phyloP scores from a whole-genome alignment of 129 eudicot genomes.

The Flaveria sonorensis region DNA sequence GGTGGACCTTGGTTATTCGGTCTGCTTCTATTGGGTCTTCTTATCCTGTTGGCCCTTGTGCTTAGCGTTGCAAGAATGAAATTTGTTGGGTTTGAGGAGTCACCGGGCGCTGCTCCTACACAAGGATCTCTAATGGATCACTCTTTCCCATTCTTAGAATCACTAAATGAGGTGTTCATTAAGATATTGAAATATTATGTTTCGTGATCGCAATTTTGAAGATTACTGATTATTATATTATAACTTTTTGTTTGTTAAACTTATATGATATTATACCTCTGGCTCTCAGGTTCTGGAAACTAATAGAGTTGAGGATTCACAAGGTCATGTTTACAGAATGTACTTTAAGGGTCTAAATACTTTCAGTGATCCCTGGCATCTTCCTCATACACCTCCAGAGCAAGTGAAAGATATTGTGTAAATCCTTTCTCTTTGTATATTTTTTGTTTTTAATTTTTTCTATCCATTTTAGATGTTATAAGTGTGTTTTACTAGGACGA shows the following conservation, averaged over 20 bases:
- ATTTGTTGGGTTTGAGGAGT: conserved; percentile 83
- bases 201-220: conserved; percentile 1
- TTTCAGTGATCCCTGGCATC: conserved; percentile 90
- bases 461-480: conserved; percentile 12
- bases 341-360: conserved; percentile 92
- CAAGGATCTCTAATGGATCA: conserved; percentile 97
- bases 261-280: not conserved
- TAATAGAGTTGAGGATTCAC: conserved; percentile 93
- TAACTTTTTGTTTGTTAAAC: not conserved
- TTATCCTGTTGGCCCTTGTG: conserved; percentile 74
- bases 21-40: conserved; percentile 79
- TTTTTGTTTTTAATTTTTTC: not conserved
- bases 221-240: not conserved
- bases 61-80: conserved; percentile 96
- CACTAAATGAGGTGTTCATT: conserved; percentile 77
- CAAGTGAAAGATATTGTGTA: conserved; percentile 89
- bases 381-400: conserved; percentile 93
- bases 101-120: conserved; percentile 82
- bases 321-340: conserved; percentile 93
- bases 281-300: conserved; percentile 85
- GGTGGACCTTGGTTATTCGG: conserved; percentile 97
- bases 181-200: not conserved
- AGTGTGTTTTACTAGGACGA: not conserved
- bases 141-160: conserved; percentile 94
- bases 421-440: conserved; percentile 19